Evolutionary conservation across 495 filamentous ascomycete genomes (phyloP), one percentile per base, ranked within the genome.

Genomic region (Aspergillus cavernicola): DNA sequence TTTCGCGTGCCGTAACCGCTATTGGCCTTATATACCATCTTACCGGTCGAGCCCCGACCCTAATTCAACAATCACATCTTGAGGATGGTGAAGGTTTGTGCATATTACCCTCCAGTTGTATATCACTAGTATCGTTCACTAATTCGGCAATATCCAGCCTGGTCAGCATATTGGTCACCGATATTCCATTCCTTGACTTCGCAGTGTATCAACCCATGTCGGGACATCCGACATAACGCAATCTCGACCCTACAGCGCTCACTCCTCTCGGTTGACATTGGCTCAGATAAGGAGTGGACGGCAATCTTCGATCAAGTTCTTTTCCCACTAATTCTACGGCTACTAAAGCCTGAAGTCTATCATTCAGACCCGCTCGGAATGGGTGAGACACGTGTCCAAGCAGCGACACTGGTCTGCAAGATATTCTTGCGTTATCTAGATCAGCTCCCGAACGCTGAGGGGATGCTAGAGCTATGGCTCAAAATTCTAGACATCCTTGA

Each of bases 111-210:
- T 31, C 7, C 11, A 4, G 13, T 24, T n/a, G 40, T 5, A 42
- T 19, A 15, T 4, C 22, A 16, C 16, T 31, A 38, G 6, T 1
- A 60, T 69, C 42, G 72, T 39, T 13, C 16, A 3, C 36, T 50
- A 37, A 50, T 47, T 19, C 5, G 13, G 15, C 5, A 36, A 46
- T 40, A 50, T 48, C 44, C 43, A 90, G 93, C 93, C 31, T 99
- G 93, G 93, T 88, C 89, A 26, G 89, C 95, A 12, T 99, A 99
- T 66, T 99, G 93, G 93, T 85, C 91, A 13, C 95, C 92, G 19
- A 92, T 97, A 28, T 92, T 98, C 72, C 82, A 87, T 54, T 85
- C 89, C 11, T 73, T 97, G 24, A 93, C 88, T 8, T 81, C 81
- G 8, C 93, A 98, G 71, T 96, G 90, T 71, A 86, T 88, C 55